phyloP scores from a whole-genome alignment of 345 rosid species.

The Murraya koenigii region DNA sequence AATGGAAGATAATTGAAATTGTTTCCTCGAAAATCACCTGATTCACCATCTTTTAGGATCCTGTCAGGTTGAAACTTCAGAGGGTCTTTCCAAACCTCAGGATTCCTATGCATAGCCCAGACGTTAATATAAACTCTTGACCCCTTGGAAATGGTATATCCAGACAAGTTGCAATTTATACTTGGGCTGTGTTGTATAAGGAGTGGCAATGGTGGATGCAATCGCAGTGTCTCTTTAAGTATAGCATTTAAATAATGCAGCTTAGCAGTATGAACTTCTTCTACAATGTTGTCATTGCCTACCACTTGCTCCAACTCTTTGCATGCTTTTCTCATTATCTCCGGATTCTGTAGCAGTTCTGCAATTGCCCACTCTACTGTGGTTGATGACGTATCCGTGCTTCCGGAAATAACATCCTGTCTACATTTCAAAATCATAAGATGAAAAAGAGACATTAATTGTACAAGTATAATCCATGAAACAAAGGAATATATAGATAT shows the following conservation, averaged over 20 bases:
- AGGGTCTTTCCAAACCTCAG: slow-evolving; percentile 8
- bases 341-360: slow-evolving; percentile 13
- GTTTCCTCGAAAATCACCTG: not conserved
- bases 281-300: slow-evolving; percentile 13
- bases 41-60: not conserved
- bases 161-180: not conserved
- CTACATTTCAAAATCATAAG: not conserved
- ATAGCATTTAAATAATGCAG: slow-evolving; percentile 11
- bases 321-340: not conserved
- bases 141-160: slow-evolving; percentile 15
- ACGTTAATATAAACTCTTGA: slow-evolving; percentile 6
- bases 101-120: slow-evolving; percentile 15
- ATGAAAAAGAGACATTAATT: no score
- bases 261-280: slow-evolving; percentile 13
- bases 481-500: not conserved
- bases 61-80: slow-evolving; percentile 18
- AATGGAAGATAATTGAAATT: not conserved
- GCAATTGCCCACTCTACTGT: slow-evolving; percentile 22
- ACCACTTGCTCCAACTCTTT: slow-evolving; percentile 16
- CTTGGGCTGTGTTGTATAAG: slow-evolving; percentile 3
- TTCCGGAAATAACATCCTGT: slow-evolving; percentile 11
- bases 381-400: slow-evolving; percentile 10
- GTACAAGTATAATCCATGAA: no score
- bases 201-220: slow-evolving; percentile 15
- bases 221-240: slow-evolving; percentile 5